These are phyloP conservation scores for Dendrobium huoshanense DNA, from an alignment of 106 monocot species.

Conservation along the genomic window DNA sequence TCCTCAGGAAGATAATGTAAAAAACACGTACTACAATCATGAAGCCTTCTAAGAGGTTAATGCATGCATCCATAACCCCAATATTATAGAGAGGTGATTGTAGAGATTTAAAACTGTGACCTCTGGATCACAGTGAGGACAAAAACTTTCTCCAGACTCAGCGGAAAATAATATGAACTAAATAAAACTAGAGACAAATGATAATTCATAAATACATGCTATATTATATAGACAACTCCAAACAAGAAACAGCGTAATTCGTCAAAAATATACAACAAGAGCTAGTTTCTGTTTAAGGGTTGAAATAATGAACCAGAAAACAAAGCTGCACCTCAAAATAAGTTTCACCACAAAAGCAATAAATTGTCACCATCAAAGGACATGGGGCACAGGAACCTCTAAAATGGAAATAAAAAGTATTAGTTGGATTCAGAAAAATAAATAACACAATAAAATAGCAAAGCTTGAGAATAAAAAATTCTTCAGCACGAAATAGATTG, in stretches of 20 bases:
- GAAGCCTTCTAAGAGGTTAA: neutral
- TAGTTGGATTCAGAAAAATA: neutral
- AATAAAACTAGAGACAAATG: slow-evolving; percentile 3
- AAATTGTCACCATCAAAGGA: slow-evolving; percentile 86
- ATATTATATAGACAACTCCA: neutral
- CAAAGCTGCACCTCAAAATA: slow-evolving; percentile 59
- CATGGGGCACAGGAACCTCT: slow-evolving; percentile 94
- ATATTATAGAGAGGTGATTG: too few relatives aligned
- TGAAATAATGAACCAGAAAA: slow-evolving; percentile 6
- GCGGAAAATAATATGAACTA: neutral
- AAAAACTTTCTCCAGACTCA: neutral
- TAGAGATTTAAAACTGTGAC: too few relatives aligned
- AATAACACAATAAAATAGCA: neutral
- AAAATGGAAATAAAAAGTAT: slow-evolving; percentile 15
- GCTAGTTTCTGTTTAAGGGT: neutral
- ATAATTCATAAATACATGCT: neutral
- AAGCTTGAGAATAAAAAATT: neutral
- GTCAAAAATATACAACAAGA: neutral
- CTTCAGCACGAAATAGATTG: neutral
- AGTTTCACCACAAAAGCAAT: slow-evolving; percentile 81
- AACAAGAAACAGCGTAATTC: neutral
- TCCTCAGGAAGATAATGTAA: too few relatives aligned
- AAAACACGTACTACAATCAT: neutral
- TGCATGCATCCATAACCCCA: too few relatives aligned
- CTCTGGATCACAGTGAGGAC: neutral